A percentile compares a stretch with the other conserved stretches of the same genome.
These are phyloP conservation scores for Collybia sordida DNA, from an alignment of 768 basidiomycete genomes.

Conservation along the genomic window DNA sequence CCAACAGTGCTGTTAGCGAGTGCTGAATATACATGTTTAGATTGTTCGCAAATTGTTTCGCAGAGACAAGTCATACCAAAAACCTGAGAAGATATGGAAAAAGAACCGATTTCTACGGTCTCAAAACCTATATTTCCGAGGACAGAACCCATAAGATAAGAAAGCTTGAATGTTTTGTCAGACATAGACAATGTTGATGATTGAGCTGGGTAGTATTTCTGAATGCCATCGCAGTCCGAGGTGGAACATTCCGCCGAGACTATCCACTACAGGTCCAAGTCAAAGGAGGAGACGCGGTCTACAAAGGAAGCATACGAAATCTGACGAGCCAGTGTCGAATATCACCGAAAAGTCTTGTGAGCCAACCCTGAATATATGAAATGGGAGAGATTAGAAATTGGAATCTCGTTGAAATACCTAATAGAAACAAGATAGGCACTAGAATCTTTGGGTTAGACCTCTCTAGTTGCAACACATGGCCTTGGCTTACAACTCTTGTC, in stretches of 20 bases:
- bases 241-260: constrained; percentile 43
- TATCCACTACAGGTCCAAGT: constrained; percentile 40
- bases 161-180: constrained; percentile 37
- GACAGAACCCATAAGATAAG: constrained; percentile 52
- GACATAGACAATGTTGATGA: constrained; percentile 31
- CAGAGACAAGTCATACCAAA: constrained; percentile 7
- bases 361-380: constrained; percentile 28
- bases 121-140: constrained; percentile 47
- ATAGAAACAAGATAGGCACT: constrained; percentile 18
- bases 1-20: constrained; percentile 39
- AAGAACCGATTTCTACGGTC: constrained; percentile 42
- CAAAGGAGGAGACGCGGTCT: not conserved
- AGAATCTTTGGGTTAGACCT: not conserved
- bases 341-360: constrained; percentile 43
- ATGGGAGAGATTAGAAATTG: not conserved
- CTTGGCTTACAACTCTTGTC: constrained; percentile 30
- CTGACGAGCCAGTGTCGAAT: constrained; percentile 59
- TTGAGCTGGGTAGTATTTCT: constrained; percentile 34
- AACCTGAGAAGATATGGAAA: constrained; percentile 44
- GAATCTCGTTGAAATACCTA: constrained; percentile 8
- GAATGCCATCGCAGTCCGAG: constrained; percentile 44
- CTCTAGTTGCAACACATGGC: not conserved
- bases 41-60: not conserved
- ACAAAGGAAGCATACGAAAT: constrained; percentile 37
- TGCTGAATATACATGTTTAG: constrained; percentile 4